Percentiles rank a stretch among this genome's conserved stretches.
Evolutionary conservation across 75 land plant species (phyloP).

Genomic region (Pseudotsuga menziesii): DNA sequence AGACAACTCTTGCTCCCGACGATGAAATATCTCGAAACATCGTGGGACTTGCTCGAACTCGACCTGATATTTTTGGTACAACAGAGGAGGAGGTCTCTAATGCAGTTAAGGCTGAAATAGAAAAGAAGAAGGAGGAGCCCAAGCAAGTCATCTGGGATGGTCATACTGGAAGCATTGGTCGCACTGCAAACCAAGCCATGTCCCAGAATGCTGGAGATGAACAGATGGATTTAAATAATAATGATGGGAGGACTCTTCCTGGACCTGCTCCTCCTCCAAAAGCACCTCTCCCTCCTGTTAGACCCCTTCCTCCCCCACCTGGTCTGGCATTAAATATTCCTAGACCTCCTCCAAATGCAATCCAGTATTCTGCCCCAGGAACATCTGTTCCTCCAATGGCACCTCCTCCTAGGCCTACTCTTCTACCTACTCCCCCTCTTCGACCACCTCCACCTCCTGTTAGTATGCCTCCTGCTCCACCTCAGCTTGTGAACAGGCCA

Average conservation of each 20-base stretch:
- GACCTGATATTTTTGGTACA: constrained; percentile 98
- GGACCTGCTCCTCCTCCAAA: constrained; percentile 87
- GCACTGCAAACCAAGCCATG: constrained; percentile 96
- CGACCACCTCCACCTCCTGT: constrained; percentile 51
- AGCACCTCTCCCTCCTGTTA: constrained; percentile 60
- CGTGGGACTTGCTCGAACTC: constrained; percentile 85
- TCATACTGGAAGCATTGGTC: constrained; percentile 92
- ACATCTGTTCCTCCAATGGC: constrained; percentile 37
- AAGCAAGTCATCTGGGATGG: constrained; percentile 99
- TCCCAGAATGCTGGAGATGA: constrained; percentile 78
- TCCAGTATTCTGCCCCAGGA: constrained; percentile 43
- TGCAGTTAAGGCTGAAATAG: constrained; percentile 98
- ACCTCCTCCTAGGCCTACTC: constrained; percentile 39
- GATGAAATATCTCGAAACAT: constrained; percentile 97
- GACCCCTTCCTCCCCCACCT: constrained; percentile 89
- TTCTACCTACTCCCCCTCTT: constrained; percentile 36
- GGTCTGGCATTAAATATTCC: constrained; percentile 85
- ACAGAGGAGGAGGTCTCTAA: constrained; percentile 99
- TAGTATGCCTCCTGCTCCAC: constrained; percentile 24
- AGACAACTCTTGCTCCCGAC: constrained; percentile 94
- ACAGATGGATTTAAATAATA: constrained; percentile 35
- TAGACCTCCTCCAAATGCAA: constrained; percentile 42
- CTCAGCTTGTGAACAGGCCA: constrained; percentile 51
- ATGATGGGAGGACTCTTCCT: constrained; percentile 54
- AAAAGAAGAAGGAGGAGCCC: constrained; percentile 94